Base-by-base conservation (phyloP, 31 red algal species). In the Asparagopsis taxiformis region DNA sequence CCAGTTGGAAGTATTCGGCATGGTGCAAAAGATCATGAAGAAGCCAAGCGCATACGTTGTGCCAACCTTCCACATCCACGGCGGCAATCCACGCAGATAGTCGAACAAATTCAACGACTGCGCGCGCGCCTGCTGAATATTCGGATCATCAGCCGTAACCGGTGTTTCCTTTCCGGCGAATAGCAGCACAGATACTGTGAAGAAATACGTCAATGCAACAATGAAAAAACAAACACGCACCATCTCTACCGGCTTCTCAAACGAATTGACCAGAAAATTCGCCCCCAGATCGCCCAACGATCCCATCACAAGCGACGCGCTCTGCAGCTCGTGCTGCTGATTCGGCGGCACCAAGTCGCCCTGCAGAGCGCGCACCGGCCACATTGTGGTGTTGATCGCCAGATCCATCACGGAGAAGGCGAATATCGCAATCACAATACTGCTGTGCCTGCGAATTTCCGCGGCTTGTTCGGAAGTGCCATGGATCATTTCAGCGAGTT, bases 311-410 rank as follows among this genome's bases (percentile, higher is more conserved):
- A 74, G 59, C 29, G 85, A 63, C 19, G 75, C 85, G 51, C 74
- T 79, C 48, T 89, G 85, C 23, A 89, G 29, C 2, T 46, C 36
- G 41, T 89, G 85, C 65, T 93, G 90, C 55, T 83, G 80, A 35
- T 51, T 34, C 20, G 43, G 39, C 13, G 90, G 80, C 4, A 93
- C 48, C 46, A 93, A 37, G 57, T 93, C 90, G 2, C 72, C 83
- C 23, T 85, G 83, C 53, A 93, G 68, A 30, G 90, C 90, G 44
- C 90, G 72, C n/a, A 79, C 75, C 6, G 85, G 85, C 74, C 74
- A 89, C 67, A 87, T 82, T 49, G 83, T 85, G 9, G 80, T 84
- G 38, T 93, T 82, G 16, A 93, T 70, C 21, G 79, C 83, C 0
- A 93, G 51, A 56, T 93, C 90, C n/a, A 65, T 51, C 22, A 93